A percentile compares a stretch with the other conserved stretches of the same genome.
These are phyloP conservation scores for Umbilicaria muhlenbergii DNA, from an alignment of 495 filamentous ascomycete species.

Conservation along the genomic window DNA sequence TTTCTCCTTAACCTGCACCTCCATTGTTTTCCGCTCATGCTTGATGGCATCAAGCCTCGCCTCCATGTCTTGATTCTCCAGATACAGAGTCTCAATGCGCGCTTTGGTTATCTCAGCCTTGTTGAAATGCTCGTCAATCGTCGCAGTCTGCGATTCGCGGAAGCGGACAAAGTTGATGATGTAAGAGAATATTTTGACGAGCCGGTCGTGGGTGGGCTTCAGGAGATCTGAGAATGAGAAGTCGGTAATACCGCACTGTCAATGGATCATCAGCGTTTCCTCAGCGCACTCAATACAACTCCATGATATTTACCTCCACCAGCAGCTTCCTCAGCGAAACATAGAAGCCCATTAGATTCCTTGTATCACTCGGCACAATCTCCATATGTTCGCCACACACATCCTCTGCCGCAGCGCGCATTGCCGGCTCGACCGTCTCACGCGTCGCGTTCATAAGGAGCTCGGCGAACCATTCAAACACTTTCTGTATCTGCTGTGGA, in stretches of 20 bases:
- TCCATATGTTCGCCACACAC: constrained; percentile 62
- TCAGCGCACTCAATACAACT: neutral
- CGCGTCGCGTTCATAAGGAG: constrained; percentile 80
- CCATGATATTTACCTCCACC: constrained; percentile 36
- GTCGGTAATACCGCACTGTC: constrained; percentile 70
- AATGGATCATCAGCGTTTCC: neutral
- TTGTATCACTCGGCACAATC: constrained; percentile 70
- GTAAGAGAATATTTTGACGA: constrained; percentile 86
- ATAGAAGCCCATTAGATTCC: constrained; percentile 89
- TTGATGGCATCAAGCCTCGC: constrained; percentile 66
- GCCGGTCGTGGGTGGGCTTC: constrained; percentile 71
- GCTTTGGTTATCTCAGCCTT: constrained; percentile 70
- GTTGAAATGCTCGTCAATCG: constrained; percentile 87
- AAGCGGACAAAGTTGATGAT: constrained; percentile 97
- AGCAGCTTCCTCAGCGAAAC: constrained; percentile 59
- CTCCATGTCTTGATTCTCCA: constrained; percentile 77
- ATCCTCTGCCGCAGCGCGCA: constrained; percentile 79
- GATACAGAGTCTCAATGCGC: constrained; percentile 70
- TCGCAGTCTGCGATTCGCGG: constrained; percentile 69
- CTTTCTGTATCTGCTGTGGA: constrained; percentile 81
- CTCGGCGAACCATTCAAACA: constrained; percentile 95
- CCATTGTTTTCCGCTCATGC: constrained; percentile 57
- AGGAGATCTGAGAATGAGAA: constrained; percentile 85
- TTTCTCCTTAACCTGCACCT: constrained; percentile 65
- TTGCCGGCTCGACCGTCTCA: constrained; percentile 83